These are phyloP conservation scores for Monosporascus sp. DNA, from an alignment of 2,329 filamentous ascomycete genomes.

Conservation along the genomic window DNA sequence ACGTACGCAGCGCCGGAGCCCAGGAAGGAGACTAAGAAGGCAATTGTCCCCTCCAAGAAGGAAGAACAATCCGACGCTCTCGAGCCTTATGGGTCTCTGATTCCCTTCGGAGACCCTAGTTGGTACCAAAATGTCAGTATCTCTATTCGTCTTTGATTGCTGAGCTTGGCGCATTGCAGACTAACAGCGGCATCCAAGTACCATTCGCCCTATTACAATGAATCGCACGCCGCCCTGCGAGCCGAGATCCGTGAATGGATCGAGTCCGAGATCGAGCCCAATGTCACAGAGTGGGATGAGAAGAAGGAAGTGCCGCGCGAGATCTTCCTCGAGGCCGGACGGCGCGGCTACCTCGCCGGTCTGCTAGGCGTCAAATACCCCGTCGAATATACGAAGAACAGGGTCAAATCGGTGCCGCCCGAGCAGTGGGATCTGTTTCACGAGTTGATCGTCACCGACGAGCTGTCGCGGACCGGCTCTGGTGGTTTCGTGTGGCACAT, in stretches of 20 bases:
- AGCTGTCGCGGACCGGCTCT: conserved; percentile 81
- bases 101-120: conserved; percentile 85
- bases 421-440: conserved; percentile 99
- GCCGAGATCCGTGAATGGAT: conserved; percentile 91
- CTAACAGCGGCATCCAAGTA: conserved; percentile 52
- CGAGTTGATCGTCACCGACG: conserved; percentile 91
- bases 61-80: conserved; percentile 64
- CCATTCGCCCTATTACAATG: conserved; percentile 94
- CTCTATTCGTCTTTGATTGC: conserved; percentile 5
- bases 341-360: conserved; percentile 88
- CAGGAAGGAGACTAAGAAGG: conserved; percentile 31
- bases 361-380: conserved; percentile 82
- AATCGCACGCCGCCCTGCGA: conserved; percentile 85
- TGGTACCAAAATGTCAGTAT: conserved; percentile 90
- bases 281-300: conserved; percentile 96
- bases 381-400: conserved; percentile 63
- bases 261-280: conserved; percentile 80
- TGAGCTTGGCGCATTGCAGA: background rate
- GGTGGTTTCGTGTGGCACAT: conserved; percentile 97
- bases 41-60: conserved; percentile 24
- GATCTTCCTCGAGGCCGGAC: conserved; percentile 94
- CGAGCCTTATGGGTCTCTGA: conserved; percentile 77
- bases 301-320: conserved; percentile 80
- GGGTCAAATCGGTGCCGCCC: conserved; percentile 70
- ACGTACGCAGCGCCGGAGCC: conserved; percentile 37